phyloP scores from a whole-genome alignment of 805 yeast species.

The Lipomyces oligophaga region DNA sequence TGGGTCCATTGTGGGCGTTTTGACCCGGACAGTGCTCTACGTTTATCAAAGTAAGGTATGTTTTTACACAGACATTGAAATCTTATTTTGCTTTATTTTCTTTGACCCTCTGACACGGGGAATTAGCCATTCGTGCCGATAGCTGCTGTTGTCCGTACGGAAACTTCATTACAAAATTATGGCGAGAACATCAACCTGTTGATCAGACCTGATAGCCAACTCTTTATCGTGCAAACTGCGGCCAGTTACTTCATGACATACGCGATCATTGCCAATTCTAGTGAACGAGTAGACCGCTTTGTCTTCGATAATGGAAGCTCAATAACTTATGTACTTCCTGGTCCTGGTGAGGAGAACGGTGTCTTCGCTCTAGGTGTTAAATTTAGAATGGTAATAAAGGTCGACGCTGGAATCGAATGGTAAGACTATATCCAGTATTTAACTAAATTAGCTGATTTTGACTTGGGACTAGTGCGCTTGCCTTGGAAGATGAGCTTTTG shows the following conservation, averaged over 20 bases:
- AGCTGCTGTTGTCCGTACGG: conserved; percentile 46
- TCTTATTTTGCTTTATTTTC: not conserved
- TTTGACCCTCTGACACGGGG: conserved; percentile 1
- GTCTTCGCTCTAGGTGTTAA: conserved; percentile 36
- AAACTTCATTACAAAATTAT: conserved; percentile 44
- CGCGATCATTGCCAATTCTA: conserved; percentile 15
- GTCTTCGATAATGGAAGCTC: conserved; percentile 13
- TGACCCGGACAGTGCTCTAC: conserved; percentile 42
- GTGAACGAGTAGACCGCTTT: conserved; percentile 11
- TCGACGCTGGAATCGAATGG: conserved; percentile 36
- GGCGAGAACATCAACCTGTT: conserved; percentile 46
- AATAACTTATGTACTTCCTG: conserved; percentile 33
- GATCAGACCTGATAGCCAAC: conserved; percentile 46
- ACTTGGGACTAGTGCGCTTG: conserved; percentile 15
- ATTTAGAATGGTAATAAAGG: conserved; percentile 32
- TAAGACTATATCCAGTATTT: conserved; percentile 28
- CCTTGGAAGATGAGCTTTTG: conserved; percentile 27
- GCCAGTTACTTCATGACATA: conserved; percentile 28
- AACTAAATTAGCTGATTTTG: conserved; percentile 24
- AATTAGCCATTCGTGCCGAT: conserved; percentile 45
- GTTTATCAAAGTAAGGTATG: conserved; percentile 39
- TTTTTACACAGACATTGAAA: too few species aligned
- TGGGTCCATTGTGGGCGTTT: conserved; percentile 36
- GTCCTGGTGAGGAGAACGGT: conserved; percentile 42
- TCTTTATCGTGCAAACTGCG: conserved; percentile 34